Evolutionary conservation across 805 yeast genomes (phyloP), one percentile per base, ranked within the genome.

Genomic region (Pachysolen tannophilus): DNA sequence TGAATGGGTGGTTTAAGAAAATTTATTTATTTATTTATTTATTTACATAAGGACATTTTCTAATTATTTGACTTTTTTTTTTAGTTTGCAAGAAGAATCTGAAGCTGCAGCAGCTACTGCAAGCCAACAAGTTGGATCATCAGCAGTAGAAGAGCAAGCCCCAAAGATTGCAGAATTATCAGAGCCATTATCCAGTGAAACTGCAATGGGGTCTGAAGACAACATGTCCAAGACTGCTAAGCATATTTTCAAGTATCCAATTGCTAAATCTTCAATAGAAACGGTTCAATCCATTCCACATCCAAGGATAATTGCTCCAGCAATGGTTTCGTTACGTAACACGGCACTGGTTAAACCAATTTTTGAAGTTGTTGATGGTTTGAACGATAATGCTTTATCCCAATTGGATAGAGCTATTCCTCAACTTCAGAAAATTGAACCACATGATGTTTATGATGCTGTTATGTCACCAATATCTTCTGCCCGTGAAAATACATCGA

Each of bases 341-440:
- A 45, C 45, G 11, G 54, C 52, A 24, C 60, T 57, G n/a, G 56
- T 71, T 10, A 58, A 65, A 35, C 72, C 75, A 15, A 60, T 71
- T 5, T 54, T 74, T 28, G 50, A 54, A 31, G 56, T 63, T 30
- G 64, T 69, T 17, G 83, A 83, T 53, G 64, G 61, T 34, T 53
- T 61, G 20, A 65, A 78, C n/a, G 80, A 82, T 44, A 46, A 60
- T 20, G 58, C 72, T n/a, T 69, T 87, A 45, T 53, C 50, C 38
- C 50, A 62, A 24, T 59, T 85, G 28, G 95, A 87, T 47, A 52
- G 55, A 40, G 51, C 58, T 28, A 59, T 74, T 15, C 95, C 95
- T 3, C 60, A 63, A 26, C 56, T 78, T 37, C 74, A 75, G 58
- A 69, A 80, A 2, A 55, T 69, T 21, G 71, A 73, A 33, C 65